Evolutionary conservation across 1,284 basidiomycete species (phyloP), one percentile per base, ranked within the genome.

Genomic region (Austroboletus rostrupii): DNA sequence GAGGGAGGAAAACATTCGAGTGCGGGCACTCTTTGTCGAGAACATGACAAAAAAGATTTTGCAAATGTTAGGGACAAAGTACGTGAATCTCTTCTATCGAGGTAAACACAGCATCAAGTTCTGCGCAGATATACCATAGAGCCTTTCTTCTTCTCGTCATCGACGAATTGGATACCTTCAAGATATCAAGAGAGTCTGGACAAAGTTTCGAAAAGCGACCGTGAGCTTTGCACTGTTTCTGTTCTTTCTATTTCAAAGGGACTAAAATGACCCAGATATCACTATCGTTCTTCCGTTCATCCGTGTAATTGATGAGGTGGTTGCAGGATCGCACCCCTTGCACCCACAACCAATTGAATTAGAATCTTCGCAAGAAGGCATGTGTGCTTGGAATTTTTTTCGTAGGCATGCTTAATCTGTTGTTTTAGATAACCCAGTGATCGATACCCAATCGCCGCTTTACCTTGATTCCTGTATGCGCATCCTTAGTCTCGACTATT

Each of bases 61-160:
- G 33, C 71, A 78, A 56, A 79, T 81, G 72, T 59, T 81, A 3
- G 79, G 79, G 14, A 72, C 72, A 0, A 75, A 62, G 76, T 78
- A 45, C 16, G 52, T 52, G 4, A n/a, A 16, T 28, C n/a, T 16
- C 33, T 9, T 35, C n/a, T 11, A 1, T 35, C 47, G 45, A 6
- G 31, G 40, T 11, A 9, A 11, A 28, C 1, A 5, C 36, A 20
- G 38, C 19, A 32, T 11, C 28, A 33, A 37, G 43, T 31, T 3
- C 41, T 31, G 40, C 14, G 11, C 32, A 67, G 68, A 48, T 64
- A 65, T 32, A 20, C 35, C 3, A 38, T 81, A 47, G 79, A 81
- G 51, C 79, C 80, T 0, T 81, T 81, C 60, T 81, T 76, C 57
- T 81, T 79, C 60, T 76, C 79, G 1, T 80, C 78, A 3, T 77